Evolutionary conservation across 2,329 filamentous ascomycete genomes (phyloP).

Genomic region (Pseudogymnoascus sp.): DNA sequence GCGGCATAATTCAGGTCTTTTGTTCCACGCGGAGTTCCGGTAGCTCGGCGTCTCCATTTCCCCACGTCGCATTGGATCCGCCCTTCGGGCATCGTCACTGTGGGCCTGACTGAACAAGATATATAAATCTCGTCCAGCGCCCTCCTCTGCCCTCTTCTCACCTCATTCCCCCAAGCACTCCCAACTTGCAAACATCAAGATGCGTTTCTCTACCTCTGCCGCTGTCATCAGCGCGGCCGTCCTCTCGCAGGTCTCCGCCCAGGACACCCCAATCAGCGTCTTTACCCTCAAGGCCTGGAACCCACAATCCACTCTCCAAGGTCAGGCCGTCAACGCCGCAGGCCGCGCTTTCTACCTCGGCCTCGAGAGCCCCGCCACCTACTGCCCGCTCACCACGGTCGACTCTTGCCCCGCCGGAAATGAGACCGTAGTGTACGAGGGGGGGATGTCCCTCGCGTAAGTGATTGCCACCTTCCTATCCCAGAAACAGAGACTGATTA

Average conservation of each 20-base stretch:
- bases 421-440: constrained; percentile 36
- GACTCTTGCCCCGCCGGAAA: constrained; percentile 39
- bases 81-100: not conserved
- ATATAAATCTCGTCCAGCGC: not conserved
- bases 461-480: not conserved
- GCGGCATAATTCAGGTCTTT: not conserved
- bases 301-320: constrained; percentile 31
- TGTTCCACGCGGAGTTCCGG: not conserved
- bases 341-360: constrained; percentile 42
- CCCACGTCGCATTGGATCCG: not conserved
- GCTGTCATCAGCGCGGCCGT: not conserved
- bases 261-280: constrained; percentile 17
- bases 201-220: not conserved
- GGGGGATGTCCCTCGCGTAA: constrained; percentile 26
- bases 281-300: constrained; percentile 35
- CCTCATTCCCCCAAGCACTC: not conserved
- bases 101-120: not conserved
- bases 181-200: not conserved
- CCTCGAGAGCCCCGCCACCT: constrained; percentile 34
- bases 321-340: constrained; percentile 37
- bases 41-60: not conserved
- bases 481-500: not conserved
- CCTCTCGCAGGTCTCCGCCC: not conserved
- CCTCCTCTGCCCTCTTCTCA: not conserved
- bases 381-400: constrained; percentile 37